These are phyloP conservation scores for Emiliania huxleyi DNA, from an alignment of 78 protist genomes.

Conservation along the genomic window DNA sequence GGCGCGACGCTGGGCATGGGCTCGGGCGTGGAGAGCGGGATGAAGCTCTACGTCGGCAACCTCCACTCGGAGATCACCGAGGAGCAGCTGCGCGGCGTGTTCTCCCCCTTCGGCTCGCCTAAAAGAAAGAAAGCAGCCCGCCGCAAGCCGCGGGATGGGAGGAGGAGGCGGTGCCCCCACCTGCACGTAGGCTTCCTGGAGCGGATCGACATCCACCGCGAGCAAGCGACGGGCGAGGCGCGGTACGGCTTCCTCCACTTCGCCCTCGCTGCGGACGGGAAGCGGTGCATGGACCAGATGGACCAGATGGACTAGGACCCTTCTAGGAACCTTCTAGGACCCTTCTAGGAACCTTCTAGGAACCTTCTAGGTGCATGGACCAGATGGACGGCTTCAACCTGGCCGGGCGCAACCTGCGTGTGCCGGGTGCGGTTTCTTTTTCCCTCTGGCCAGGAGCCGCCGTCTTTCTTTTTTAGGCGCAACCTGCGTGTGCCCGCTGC, in stretches of 20 bases:
- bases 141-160: too few species aligned
- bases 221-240: background rate
- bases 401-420: too few species aligned
- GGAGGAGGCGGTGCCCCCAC: too few species aligned
- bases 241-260: background rate
- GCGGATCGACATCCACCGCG: background rate
- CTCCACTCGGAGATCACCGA: background rate
- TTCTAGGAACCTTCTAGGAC: too few species aligned
- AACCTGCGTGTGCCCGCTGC: too few species aligned
- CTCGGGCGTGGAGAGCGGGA: background rate
- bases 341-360: too few species aligned
- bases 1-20: background rate
- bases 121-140: too few species aligned
- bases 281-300: background rate
- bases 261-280: background rate
- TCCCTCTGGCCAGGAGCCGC: too few species aligned
- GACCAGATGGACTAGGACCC: too few species aligned
- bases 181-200: too few species aligned
- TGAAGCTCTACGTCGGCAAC: background rate
- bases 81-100: background rate
- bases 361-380: background rate
- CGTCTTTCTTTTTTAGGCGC: too few species aligned
- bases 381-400: background rate
- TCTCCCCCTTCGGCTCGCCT: background rate
- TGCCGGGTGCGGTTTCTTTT: too few species aligned